Evolutionary conservation across 192 early-diverging fungal species (phyloP), one percentile per base, ranked within the genome.

Genomic region (Coemansia sp.): DNA sequence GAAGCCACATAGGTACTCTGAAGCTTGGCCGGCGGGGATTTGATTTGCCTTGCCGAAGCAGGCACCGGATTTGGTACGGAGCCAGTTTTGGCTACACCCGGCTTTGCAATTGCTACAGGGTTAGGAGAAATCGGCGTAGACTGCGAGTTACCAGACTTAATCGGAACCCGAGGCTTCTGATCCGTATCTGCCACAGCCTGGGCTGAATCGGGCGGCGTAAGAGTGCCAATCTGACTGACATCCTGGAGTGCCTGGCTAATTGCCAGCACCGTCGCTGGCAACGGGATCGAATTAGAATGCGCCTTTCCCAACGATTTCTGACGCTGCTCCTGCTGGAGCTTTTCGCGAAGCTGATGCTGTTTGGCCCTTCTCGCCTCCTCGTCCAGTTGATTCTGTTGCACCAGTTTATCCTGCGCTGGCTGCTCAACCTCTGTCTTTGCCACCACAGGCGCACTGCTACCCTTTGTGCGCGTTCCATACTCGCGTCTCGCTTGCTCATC

Each of bases 281-380:
- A 16, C 2, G 27, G 22, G 23, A 27, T 11, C 11, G 56, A 38
- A 20, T 37, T 22, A 37, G 20, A 19, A 20, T 11, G 22, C 16
- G 27, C 45, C 14, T 29, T 8, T 5, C 32, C 47, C 10, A 22
- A 1, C 11, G 18, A 12, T 37, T 62, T 62, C n/a, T 26, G 32
- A 11, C 12, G 35, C 14, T 62, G 49, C n/a, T 62, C 48, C 16
- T 41, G 10, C 9, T 27, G 61, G 19, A 62, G 50, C 11, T 53
- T 41, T 23, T 53, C 57, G 1, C 56, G 56, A 16, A 26, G 49
- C 37, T 57, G 39, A 3, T 57, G 64, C 55, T 65, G 52, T 26
- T 54, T 54, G 12, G 22, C 23, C 23, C 12, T 11, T 26, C 20
- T 23, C n/a, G 20, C 52, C 12, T 54, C n/a, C n/a, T 52, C 50